Percentiles rank a stretch among this genome's conserved stretches.
These are phyloP conservation scores for Tolypocladium cylindrosporum DNA, from an alignment of 2,329 filamentous ascomycete genomes.

Conservation along the genomic window DNA sequence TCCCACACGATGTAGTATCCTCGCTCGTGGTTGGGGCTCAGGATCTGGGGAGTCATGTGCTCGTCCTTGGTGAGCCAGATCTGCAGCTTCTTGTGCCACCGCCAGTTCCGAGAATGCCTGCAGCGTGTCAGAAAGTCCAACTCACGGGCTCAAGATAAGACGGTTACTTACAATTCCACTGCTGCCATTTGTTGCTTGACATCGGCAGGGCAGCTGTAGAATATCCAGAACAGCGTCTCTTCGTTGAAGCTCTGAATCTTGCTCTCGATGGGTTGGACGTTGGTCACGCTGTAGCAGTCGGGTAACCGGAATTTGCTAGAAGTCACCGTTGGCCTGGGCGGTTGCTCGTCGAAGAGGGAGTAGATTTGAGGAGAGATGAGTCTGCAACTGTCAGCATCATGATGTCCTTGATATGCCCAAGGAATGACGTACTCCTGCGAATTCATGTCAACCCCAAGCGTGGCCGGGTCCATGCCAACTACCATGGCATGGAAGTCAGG, in stretches of 20 bases:
- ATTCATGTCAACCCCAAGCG: conserved; percentile 47
- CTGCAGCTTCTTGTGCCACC: conserved; percentile 58
- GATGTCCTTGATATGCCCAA: neutral
- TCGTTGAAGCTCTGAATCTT: conserved; percentile 60
- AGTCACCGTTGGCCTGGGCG: conserved; percentile 43
- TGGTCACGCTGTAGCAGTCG: conserved; percentile 58
- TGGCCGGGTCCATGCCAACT: conserved; percentile 46
- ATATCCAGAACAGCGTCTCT: conserved; percentile 60
- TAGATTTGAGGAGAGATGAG: conserved; percentile 49
- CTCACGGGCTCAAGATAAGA: neutral
- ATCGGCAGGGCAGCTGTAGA: conserved; percentile 56
- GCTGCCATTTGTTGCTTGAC: conserved; percentile 54
- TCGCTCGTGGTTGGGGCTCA: conserved; percentile 50
- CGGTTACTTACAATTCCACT: conserved; percentile 43
- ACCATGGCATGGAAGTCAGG: conserved; percentile 53
- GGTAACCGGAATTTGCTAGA: conserved; percentile 46
- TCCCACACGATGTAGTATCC: conserved; percentile 61
- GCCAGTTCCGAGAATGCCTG: conserved; percentile 55
- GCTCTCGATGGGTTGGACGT: conserved; percentile 54
- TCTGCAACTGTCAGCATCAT: conserved; percentile 22
- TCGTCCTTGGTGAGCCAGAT: conserved; percentile 61
- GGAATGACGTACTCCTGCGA: conserved; percentile 42
- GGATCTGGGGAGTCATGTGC: conserved; percentile 49
- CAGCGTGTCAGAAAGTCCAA: neutral
- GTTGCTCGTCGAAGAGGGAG: conserved; percentile 50